Evolutionary conservation across 768 basidiomycete species (phyloP), one percentile per base, ranked within the genome.

Genomic region (Phylloporus arenicola): DNA sequence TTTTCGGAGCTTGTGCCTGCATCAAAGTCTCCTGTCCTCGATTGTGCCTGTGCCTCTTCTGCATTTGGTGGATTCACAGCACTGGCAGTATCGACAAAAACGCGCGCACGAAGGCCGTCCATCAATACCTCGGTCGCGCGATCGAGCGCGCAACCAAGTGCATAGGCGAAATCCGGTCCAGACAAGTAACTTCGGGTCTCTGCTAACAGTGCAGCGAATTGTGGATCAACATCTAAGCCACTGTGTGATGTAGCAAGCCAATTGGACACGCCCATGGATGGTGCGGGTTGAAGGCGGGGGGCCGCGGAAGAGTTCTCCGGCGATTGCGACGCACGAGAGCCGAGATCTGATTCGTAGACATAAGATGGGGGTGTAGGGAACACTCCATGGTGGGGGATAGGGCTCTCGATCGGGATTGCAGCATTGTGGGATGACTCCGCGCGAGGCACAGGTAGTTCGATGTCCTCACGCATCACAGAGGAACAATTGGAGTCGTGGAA

Each of bases 101-200:
- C 75, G 16, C 82, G 79, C 47, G 69, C 74, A 57, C 83, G 79
- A 34, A 96, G 72, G 7, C 80, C 79, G 1, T 74, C 72, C 51
- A 88, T 75, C 24, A 95, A 61, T 6, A 83, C 72, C 30, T 77
- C 77, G 14, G 83, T 81, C 33, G 88, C 83, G 3, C 74, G 72
- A 60, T 89, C 88, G 22, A 96, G 75, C 45, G 81, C 81, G n/a
- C 77, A 78, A 44, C 85, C 82, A 11, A 94, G 73, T 0, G 90
- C 84, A 43, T 74, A 68, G 4, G 77, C 70, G 54, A 91, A 92
- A 64, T 93, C 86, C 0, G 83, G 68, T 0, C 85, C 85, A 1
- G 75, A 63, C 27, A 95, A 64, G 35, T 86, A 75, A 0, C 64
- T 59, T 35, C 79, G 76, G 2, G 90, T 89, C 62, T 96, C 84